Conservation (phyloP, 768 basidiomycete species). For the Melanogaster broomeanus region DNA sequence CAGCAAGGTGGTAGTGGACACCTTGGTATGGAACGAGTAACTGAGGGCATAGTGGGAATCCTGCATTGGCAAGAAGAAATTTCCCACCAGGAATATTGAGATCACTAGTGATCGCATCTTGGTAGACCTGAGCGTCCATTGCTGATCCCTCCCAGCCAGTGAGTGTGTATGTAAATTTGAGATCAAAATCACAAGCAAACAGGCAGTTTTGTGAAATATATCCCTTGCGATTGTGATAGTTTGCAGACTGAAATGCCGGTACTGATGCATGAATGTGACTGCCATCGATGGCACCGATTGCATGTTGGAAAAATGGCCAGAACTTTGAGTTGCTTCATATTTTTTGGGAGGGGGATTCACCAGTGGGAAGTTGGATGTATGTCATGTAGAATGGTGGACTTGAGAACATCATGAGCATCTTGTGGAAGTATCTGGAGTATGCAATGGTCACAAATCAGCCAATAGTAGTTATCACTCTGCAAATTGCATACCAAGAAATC, state of each 20-base stretch:
- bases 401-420: conserved; percentile 18
- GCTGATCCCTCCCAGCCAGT: conserved; percentile 20
- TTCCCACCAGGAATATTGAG: not conserved
- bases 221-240: conserved; percentile 16
- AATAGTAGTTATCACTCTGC: no score
- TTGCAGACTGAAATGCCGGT: not conserved
- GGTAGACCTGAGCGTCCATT: conserved; percentile 7
- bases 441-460: no score
- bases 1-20: conserved; percentile 38
- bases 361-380: conserved; percentile 20
- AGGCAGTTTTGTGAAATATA: conserved; percentile 15
- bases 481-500: no score
- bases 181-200: conserved; percentile 14
- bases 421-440: conserved; percentile 20
- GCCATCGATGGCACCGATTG: conserved; percentile 37
- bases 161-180: conserved; percentile 12
- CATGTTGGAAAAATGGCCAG: conserved; percentile 34
- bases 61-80: conserved; percentile 2
- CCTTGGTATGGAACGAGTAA: conserved; percentile 40
- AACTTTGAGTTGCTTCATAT: conserved; percentile 30
- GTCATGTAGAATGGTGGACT: conserved; percentile 26
- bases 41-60: conserved; percentile 7
- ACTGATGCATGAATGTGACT: not conserved
- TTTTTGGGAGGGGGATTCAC: conserved; percentile 3
- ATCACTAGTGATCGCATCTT: conserved; percentile 4